These are phyloP conservation scores for Phaeosphaeria sp. DNA, from an alignment of 2,329 filamentous ascomycete species.

Conservation along the genomic window DNA sequence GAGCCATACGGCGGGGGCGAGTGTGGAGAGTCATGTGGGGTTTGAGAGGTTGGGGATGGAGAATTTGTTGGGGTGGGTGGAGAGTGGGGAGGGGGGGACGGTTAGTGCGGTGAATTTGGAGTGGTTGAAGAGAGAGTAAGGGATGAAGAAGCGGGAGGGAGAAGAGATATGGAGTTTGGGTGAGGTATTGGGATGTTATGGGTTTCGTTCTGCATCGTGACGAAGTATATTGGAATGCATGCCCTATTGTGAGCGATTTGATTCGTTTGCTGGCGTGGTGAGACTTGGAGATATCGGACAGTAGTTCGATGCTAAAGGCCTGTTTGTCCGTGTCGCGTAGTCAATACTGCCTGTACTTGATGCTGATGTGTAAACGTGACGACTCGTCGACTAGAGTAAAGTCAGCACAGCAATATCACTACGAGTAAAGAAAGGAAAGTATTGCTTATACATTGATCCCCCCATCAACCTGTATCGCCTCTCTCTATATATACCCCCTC, in stretches of 20 bases:
- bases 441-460: background rate
- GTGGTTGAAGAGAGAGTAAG: background rate
- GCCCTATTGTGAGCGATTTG: background rate
- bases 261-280: too few species aligned
- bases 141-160: too few species aligned
- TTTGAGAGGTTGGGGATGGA: conserved; percentile 72
- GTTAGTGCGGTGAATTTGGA: conserved; percentile 67
- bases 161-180: background rate
- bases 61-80: conserved; percentile 68
- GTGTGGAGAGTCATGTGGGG: conserved; percentile 69
- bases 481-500: background rate
- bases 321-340: background rate
- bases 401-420: conserved; percentile 1
- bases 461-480: background rate
- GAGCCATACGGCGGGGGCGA: conserved; percentile 73
- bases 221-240: background rate
- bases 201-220: too few species aligned
- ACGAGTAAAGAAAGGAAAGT: background rate
- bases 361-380: conserved; percentile 5
- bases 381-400: background rate
- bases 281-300: too few species aligned
- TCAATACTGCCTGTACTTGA: background rate
- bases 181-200: too few species aligned
- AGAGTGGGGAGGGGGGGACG: conserved; percentile 55
- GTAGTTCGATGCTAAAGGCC: background rate